A percentile compares a stretch with the other conserved stretches of the same genome.
phyloP scores from a whole-genome alignment of 2,329 filamentous ascomycete genomes.

The Fusarium sp. region DNA sequence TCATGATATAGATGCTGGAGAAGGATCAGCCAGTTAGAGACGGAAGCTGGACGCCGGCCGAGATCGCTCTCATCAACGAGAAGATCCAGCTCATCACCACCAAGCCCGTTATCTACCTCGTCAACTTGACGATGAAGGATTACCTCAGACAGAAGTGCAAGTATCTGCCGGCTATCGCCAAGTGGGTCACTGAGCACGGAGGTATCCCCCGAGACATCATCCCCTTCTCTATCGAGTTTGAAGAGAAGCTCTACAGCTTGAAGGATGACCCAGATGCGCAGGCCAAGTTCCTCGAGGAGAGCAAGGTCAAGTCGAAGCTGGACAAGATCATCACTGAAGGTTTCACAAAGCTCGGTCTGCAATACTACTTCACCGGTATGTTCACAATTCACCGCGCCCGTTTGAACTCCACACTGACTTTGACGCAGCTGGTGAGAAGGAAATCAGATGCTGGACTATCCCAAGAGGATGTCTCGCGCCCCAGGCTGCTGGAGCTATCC shows the following conservation, averaged over 20 bases:
- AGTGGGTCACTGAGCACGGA: conserved; percentile 60
- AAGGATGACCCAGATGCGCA: conserved; percentile 52
- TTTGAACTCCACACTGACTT: conserved; percentile 10
- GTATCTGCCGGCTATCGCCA: conserved; percentile 58
- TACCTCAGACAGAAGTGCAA: conserved; percentile 61
- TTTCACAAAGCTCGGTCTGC: conserved; percentile 58
- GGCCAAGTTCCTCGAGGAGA: conserved; percentile 53
- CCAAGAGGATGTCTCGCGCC: conserved; percentile 53
- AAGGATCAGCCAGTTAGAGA: conserved; percentile 57
- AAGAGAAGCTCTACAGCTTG: conserved; percentile 56
- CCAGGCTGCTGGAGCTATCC: conserved; percentile 57
- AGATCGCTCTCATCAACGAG: conserved; percentile 60
- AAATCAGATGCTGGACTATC: conserved; percentile 59
- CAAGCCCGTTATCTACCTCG: conserved; percentile 59
- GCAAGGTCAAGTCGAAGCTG: conserved; percentile 56
- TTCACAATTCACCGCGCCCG: background rate
- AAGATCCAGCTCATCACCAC: conserved; percentile 61
- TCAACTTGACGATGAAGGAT: conserved; percentile 61
- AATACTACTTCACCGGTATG: conserved; percentile 59
- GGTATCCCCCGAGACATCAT: conserved; percentile 56
- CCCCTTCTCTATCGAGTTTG: conserved; percentile 60
- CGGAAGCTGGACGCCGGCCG: conserved; percentile 56
- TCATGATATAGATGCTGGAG: conserved; percentile 50
- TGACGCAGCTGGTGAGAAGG: conserved; percentile 56
- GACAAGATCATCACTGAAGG: conserved; percentile 59